A percentile compares a stretch with the other conserved stretches of the same genome.
These are phyloP conservation scores for Paramecium caudatum DNA, from an alignment of 73 alveolate species.

Conservation along the genomic window DNA sequence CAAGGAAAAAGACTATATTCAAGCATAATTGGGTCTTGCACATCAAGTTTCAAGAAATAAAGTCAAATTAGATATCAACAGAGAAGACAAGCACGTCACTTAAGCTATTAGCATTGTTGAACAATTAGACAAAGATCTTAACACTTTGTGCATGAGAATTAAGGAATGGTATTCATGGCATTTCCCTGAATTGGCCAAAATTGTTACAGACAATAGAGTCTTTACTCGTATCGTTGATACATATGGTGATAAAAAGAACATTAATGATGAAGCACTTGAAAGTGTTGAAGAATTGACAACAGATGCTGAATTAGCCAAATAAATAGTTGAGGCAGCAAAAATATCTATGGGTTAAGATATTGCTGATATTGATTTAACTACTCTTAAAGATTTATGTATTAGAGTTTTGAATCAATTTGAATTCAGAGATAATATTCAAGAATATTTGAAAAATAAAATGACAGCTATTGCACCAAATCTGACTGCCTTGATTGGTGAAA, in stretches of 20 bases:
- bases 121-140: slow-evolving; percentile 93
- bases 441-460: slow-evolving; percentile 92
- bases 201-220: slow-evolving; percentile 90
- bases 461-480: slow-evolving; percentile 96
- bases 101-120: slow-evolving; percentile 94
- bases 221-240: slow-evolving; percentile 88
- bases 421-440: slow-evolving; percentile 90
- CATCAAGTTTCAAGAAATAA: slow-evolving; percentile 92
- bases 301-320: slow-evolving; percentile 93
- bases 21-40: slow-evolving; percentile 96
- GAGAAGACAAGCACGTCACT: slow-evolving; percentile 97
- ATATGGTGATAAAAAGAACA: slow-evolving; percentile 87
- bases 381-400: slow-evolving; percentile 87
- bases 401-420: slow-evolving; percentile 88
- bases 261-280: slow-evolving; percentile 84
- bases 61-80: slow-evolving; percentile 94
- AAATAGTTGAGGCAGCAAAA: slow-evolving; percentile 92
- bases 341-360: slow-evolving; percentile 96
- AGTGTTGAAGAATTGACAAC: slow-evolving; percentile 87
- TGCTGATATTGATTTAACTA: slow-evolving; percentile 87
- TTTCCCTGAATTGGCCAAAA: slow-evolving; percentile 96
- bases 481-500: slow-evolving; percentile 96
- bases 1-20: slow-evolving; percentile 78
- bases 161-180: slow-evolving; percentile 99
- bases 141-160: slow-evolving; percentile 96